Conservation (phyloP, 805 yeast species). For the Kluyveromyces wickerhamii region DNA sequence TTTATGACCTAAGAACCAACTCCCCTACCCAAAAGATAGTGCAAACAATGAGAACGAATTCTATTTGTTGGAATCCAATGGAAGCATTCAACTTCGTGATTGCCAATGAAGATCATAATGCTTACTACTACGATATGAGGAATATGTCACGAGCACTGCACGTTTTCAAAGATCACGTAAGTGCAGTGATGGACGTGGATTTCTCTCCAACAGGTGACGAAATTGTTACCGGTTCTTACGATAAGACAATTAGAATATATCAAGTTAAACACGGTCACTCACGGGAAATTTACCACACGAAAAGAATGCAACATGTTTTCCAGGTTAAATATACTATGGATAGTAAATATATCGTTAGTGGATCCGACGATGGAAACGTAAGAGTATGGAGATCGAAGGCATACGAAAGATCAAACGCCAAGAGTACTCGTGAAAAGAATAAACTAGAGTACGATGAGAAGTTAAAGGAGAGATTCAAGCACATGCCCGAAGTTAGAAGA, state of each 20-base stretch:
- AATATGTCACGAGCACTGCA: conserved; percentile 73
- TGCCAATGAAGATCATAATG: conserved; percentile 91
- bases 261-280: conserved; percentile 79
- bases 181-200: conserved; percentile 91
- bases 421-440: conserved; percentile 69
- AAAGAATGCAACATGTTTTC: conserved; percentile 94
- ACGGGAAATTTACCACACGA: conserved; percentile 91
- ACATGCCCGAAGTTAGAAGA: conserved; percentile 93
- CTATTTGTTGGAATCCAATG: conserved; percentile 95
- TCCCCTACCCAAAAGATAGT: conserved; percentile 89
- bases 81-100: conserved; percentile 91
- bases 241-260: conserved; percentile 80
- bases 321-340: conserved; percentile 82
- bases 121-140: conserved; percentile 94
- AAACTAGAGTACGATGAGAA: conserved; percentile 88
- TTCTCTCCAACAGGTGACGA: conserved; percentile 97
- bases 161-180: conserved; percentile 89
- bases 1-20: conserved; percentile 85
- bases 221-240: conserved; percentile 90
- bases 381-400: conserved; percentile 90
- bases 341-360: conserved; percentile 75
- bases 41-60: conserved; percentile 73
- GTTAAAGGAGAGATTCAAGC: conserved; percentile 83
- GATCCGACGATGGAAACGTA: conserved; percentile 94
- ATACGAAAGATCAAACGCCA: conserved; percentile 73